Base-by-base conservation (phyloP, 495 filamentous ascomycete genomes). In the Penicillium mononematosum region DNA sequence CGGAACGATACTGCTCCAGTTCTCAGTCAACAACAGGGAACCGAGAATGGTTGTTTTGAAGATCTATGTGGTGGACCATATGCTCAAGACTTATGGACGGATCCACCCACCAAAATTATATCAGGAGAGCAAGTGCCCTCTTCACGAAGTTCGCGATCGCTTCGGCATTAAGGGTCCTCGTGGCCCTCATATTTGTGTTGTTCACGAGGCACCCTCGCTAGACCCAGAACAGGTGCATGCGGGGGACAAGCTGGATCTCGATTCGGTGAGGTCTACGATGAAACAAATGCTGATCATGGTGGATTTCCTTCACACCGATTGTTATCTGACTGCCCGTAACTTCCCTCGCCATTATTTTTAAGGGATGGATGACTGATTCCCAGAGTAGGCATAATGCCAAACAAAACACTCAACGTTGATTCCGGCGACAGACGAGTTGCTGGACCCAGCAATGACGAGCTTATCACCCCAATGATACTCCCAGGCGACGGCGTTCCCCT, bases 1-100 rank as follows among this genome's bases (percentile, higher is more conserved):
- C 14, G 4, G 22, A 25, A 12, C n/a, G 2, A n/a, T 11, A 38
- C 22, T 42, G 5, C 14, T 36, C 47, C 36, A 19, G 36, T 3
- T 9, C n/a, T 19, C 17, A 24, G 19, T n/a, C 11, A 22, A 14
- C 12, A 0, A n/a, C 7, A 50, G 31, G 47, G 29, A 32, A 17
- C 36, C 16, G 1, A 29, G 50, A 43, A 17, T 43, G n/a, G 50
- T 52, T 17, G 50, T 42, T n/a, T 31, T 52, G n/a, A 52, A 52
- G 50, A 52, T 52, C 36, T 52, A 52, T 12, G 50, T 52, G 50
- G 50, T 52, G 8, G 22, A 42, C 16, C n/a, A 52, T 17, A 20
- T 17, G 36, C 50, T 52, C 16, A 52, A 42, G n/a, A 9, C 25
- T 12, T 42, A 52, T 43, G 50, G 34, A n/a, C 22, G 36, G 6